phyloP scores from a whole-genome alignment of 148 eudicot genomes.

The Vaccinium macrocarpon region DNA sequence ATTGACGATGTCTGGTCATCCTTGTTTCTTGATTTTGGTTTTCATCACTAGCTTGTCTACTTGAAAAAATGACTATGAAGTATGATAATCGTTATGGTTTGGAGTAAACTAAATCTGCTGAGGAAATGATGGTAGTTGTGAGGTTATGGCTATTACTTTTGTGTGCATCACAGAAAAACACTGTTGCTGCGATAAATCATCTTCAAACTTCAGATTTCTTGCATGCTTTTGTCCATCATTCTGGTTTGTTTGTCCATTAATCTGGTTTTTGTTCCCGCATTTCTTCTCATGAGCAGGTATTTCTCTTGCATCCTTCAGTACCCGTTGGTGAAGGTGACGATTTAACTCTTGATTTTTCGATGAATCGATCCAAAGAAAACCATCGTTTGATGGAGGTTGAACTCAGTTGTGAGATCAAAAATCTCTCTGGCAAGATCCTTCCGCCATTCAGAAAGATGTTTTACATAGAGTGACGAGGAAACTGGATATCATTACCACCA shows the following conservation, averaged over 20 bases:
- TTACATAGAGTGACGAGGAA: conserved; percentile 68
- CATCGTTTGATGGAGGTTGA: conserved; percentile 87
- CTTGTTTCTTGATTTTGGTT: background rate
- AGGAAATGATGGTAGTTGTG: background rate
- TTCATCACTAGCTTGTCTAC: background rate
- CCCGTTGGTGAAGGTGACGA: conserved; percentile 44
- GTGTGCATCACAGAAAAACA: background rate
- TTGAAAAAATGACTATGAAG: background rate
- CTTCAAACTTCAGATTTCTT: background rate
- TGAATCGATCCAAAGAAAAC: conserved; percentile 77
- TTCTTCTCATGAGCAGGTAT: conserved; percentile 48
- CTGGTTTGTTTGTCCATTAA: background rate
- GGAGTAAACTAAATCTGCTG: background rate
- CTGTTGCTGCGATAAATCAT: background rate
- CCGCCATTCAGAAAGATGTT: conserved; percentile 56
- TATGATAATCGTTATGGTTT: background rate
- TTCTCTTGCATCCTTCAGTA: conserved; percentile 61
- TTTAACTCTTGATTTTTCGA: conserved; percentile 50
- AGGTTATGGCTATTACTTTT: background rate
- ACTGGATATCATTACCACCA: conserved; percentile 1
- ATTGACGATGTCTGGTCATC: background rate
- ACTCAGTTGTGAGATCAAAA: conserved; percentile 52
- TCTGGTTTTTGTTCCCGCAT: conserved; percentile 7
- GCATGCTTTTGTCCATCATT: background rate
- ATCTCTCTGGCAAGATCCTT: conserved; percentile 46